Evolutionary conservation across 768 basidiomycete genomes (phyloP), one percentile per base, ranked within the genome.

Genomic region (Boletales sp.): DNA sequence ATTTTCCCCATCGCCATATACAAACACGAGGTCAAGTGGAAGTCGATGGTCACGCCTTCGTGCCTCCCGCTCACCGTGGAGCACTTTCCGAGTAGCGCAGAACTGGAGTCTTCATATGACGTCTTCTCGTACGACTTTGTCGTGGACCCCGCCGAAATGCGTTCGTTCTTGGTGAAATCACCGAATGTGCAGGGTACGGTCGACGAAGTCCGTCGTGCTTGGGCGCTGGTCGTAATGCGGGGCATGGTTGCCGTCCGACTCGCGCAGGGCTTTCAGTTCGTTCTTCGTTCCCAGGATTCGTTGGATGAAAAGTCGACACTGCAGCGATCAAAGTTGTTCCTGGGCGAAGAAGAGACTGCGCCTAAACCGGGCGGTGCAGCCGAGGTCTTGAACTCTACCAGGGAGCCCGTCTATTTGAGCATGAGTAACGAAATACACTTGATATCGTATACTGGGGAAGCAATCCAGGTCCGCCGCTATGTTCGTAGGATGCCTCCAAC

Each of bases 371-470:
- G 64, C 35, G 87, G 88, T 4, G 82, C 86, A 2, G 80, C 86
- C 3, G 83, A 85, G 40, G 79, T 87, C 44, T 72, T 86, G 57
- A 72, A 69, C 42, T 76, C 77, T 0, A 78, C 84, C 36, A 68
- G 67, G 35, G 82, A 87, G 44, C 86, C 93, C 1, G 85, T 97
- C 8, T 98, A 88, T 71, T 76, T 98, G 47, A 91, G 91, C 58
- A 94, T 94, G 82, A 87, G 86, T 64, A 95, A 97, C 64, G 91
- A 95, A 68, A 92, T 98, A 38, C 95, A 98, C 67, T 78, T 87
- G 21, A 84, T 99, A 53, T 85, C 87, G 37, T 98, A 94, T 60
- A 90, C 86, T 40, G 89, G 90, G n/a, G 88, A 94, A 59, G 79
- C 83, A 14, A 90, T 98, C 52, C 87, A 92, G 60, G 92, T 97